phyloP scores from a whole-genome alignment of 352 stramenopile genomes.

The Globisporangium viniferum region DNA sequence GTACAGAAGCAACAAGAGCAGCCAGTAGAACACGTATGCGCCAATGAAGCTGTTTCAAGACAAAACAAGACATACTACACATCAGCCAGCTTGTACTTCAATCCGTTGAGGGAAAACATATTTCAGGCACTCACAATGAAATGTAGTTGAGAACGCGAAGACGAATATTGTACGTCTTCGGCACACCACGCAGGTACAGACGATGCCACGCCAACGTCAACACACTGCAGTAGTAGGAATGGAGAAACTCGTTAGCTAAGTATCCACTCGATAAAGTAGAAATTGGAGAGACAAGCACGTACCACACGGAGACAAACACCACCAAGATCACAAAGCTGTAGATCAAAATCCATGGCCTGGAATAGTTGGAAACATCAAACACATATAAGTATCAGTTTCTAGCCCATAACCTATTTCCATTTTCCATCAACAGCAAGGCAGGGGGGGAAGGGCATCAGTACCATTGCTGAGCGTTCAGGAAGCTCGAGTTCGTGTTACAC shows the following conservation, averaged over 20 bases:
- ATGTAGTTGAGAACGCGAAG: slow-evolving; percentile 89
- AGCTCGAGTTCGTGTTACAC: slow-evolving; percentile 55
- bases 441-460: slow-evolving; percentile 11
- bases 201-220: slow-evolving; percentile 81
- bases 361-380: not conserved
- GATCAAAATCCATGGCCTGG: slow-evolving; percentile 83
- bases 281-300: slow-evolving; percentile 11
- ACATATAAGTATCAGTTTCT: slow-evolving; percentile 1
- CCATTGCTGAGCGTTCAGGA: slow-evolving; percentile 80
- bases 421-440: not conserved
- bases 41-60: slow-evolving; percentile 59
- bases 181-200: slow-evolving; percentile 77
- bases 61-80: not conserved
- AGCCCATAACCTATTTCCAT: not conserved
- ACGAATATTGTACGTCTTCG: slow-evolving; percentile 88
- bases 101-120: not conserved
- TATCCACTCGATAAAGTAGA: not conserved
- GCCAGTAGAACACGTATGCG: slow-evolving; percentile 88
- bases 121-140: slow-evolving; percentile 58
- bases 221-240: slow-evolving; percentile 33
- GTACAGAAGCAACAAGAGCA: slow-evolving; percentile 82
- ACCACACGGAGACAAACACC: slow-evolving; percentile 80
- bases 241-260: not conserved
- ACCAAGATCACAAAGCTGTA: slow-evolving; percentile 85
- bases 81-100: not conserved